phyloP scores from a whole-genome alignment of 495 filamentous ascomycete genomes.

The Aspergillus biplanus region DNA sequence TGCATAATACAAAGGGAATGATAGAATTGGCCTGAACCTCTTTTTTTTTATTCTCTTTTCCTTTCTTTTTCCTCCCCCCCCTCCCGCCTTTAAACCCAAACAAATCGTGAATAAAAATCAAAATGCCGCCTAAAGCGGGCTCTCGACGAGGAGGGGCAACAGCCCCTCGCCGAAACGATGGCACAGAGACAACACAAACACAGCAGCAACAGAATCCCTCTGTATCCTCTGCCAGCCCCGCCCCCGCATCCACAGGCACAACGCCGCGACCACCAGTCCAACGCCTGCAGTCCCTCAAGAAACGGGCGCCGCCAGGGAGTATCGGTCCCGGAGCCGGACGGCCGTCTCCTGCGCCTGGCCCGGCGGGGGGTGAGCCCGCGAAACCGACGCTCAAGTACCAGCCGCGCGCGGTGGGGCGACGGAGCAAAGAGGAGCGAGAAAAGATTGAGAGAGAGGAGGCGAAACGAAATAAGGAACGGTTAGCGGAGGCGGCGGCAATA shows the following conservation, averaged over 20 bases:
- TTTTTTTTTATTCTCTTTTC: background rate
- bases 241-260: constrained; percentile 23
- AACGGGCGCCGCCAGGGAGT: constrained; percentile 42
- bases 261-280: constrained; percentile 40
- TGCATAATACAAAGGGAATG: no score
- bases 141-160: constrained; percentile 37
- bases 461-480: constrained; percentile 47
- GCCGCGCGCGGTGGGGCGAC: constrained; percentile 49
- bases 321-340: constrained; percentile 27
- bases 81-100: background rate
- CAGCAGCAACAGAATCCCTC: no score
- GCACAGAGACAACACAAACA: constrained; percentile 10
- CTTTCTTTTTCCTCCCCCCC: background rate
- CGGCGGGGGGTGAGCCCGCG: constrained; percentile 8
- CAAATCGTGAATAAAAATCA: constrained; percentile 19
- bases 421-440: constrained; percentile 58
- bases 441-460: constrained; percentile 52
- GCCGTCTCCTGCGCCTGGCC: background rate
- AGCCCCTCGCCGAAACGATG: constrained; percentile 14
- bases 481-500: constrained; percentile 49
- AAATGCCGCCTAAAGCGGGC: constrained; percentile 50
- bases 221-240: background rate
- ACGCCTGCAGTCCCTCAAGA: constrained; percentile 49
- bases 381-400: constrained; percentile 52
- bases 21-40: no score